Evolutionary conservation across 2,329 filamentous ascomycete genomes (phyloP).

Genomic region (Epichloe baconii): DNA sequence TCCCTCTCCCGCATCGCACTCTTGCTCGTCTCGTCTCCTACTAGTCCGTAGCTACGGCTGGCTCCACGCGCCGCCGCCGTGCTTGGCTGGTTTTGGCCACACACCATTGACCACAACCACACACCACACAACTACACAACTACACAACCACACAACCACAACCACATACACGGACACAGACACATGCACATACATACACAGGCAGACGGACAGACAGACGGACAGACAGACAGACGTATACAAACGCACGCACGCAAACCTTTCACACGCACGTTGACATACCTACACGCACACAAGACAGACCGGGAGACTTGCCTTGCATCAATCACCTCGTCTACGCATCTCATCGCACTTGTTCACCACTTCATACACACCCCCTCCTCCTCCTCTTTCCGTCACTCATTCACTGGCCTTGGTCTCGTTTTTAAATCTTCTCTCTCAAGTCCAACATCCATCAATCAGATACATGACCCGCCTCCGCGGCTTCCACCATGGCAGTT

Average conservation of each 20-base stretch:
- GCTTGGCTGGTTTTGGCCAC: background rate
- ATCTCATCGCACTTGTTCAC: background rate
- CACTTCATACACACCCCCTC: background rate
- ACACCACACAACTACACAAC: background rate
- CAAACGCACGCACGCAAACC: background rate
- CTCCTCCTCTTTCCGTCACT: background rate
- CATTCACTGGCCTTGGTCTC: background rate
- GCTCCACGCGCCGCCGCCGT: background rate
- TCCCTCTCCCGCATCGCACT: background rate
- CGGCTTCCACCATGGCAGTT: slow-evolving; percentile 20
- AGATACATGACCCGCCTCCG: slow-evolving; percentile 20
- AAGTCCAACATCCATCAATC: background rate
- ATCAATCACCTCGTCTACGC: background rate
- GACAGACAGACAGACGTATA: background rate
- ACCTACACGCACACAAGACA: background rate
- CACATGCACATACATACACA: background rate
- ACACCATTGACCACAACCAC: background rate
- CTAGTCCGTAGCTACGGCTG: background rate
- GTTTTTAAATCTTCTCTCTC: background rate
- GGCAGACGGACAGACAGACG: background rate
- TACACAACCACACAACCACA: background rate
- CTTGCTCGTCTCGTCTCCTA: background rate
- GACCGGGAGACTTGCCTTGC: background rate
- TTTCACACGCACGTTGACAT: background rate
- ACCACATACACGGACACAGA: background rate